Evolutionary conservation across 169 alveolate species (phyloP).

Genomic region (Eimeria acervulina): DNA sequence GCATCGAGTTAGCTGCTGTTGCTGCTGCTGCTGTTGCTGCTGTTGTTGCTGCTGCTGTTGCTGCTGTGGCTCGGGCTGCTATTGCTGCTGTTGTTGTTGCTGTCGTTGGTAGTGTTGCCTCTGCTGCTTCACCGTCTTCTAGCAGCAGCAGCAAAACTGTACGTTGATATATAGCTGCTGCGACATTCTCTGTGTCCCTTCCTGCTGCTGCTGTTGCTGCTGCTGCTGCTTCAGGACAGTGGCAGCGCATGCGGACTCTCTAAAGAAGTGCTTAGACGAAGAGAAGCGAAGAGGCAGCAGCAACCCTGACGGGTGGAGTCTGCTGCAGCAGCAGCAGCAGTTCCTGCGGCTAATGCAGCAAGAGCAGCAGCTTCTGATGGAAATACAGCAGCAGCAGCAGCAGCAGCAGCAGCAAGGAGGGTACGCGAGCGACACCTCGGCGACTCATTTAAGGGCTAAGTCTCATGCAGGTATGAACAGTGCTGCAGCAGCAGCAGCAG

Average conservation of each 20-base stretch:
- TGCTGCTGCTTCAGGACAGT: too few species aligned
- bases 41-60: neutral
- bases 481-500: conserved; percentile 15
- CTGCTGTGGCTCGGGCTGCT: neutral
- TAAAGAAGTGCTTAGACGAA: neutral
- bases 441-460: neutral
- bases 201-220: conserved; percentile 39
- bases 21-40: conserved; percentile 24
- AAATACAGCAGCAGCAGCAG: conserved; percentile 38
- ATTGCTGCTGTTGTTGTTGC: neutral
- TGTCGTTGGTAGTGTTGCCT: neutral
- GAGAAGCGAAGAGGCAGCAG: neutral
- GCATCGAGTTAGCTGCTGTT: conserved; percentile 26
- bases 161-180: neutral
- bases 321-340: conserved; percentile 38
- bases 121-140: conserved; percentile 29
- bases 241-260: conserved; percentile 12
- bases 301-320: conserved; percentile 7
- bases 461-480: conserved; percentile 6
- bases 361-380: conserved; percentile 44
- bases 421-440: too few species aligned
- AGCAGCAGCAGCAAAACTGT: too few species aligned
- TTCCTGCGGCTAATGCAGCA: conserved; percentile 22
- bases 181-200: neutral
- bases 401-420: conserved; percentile 28